Conservation (phyloP, 352 stramenopile genomes). For the Pythium chondricola region DNA sequence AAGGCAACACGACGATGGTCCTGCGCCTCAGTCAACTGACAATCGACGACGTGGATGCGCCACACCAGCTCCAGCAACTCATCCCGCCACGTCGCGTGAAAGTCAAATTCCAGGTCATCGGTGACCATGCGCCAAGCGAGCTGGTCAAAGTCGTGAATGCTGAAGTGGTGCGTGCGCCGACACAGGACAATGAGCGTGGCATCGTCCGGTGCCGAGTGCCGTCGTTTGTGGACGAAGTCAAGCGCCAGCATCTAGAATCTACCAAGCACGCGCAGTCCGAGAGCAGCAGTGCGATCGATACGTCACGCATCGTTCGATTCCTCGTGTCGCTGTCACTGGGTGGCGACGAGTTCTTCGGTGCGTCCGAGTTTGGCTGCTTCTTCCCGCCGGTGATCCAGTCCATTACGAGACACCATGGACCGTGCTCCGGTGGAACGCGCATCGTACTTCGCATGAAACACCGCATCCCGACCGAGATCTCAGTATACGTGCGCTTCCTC, state of each 20-base stretch:
- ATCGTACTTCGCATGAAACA: constrained; percentile 67
- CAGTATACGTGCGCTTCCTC: constrained; percentile 50
- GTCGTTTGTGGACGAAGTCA: constrained; percentile 54
- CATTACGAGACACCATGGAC: constrained; percentile 64
- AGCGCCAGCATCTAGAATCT: constrained; percentile 18
- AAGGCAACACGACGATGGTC: constrained; percentile 24
- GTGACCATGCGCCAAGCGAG: constrained; percentile 18
- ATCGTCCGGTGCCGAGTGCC: constrained; percentile 38
- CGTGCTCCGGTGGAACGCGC: constrained; percentile 44
- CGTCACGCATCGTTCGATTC: constrained; percentile 24
- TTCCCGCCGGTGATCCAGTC: constrained; percentile 52
- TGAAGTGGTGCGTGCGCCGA: too few species aligned
- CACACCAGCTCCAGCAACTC: constrained; percentile 36
- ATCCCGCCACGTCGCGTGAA: constrained; percentile 37
- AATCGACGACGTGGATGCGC: constrained; percentile 37
- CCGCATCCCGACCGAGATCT: constrained; percentile 39
- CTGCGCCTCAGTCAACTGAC: constrained; percentile 28
- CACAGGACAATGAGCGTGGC: constrained; percentile 8
- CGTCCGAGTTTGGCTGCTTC: constrained; percentile 43
- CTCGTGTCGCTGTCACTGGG: constrained; percentile 34
- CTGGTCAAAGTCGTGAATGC: constrained; percentile 31
- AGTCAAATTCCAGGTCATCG: constrained; percentile 42
- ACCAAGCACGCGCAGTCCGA: background rate
- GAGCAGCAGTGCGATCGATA: background rate
- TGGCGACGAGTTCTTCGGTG: constrained; percentile 37